Conservation (phyloP, 2,329 filamentous ascomycete species). For the Arthrobotrys pseudoclavata region DNA sequence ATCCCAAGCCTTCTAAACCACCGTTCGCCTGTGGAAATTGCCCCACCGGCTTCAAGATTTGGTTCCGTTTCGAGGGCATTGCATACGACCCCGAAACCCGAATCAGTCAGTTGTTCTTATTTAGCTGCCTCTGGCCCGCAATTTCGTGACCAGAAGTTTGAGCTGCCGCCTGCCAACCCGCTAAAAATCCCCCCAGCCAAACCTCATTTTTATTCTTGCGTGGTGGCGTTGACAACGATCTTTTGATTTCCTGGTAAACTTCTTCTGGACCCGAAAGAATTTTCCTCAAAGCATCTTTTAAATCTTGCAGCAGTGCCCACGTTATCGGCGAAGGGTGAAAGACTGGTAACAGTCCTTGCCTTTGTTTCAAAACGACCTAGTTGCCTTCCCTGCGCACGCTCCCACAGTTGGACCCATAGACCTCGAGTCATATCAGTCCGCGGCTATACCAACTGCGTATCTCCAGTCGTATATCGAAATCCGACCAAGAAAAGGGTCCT, state of each 20-base stretch:
- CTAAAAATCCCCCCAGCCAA: conserved; percentile 50
- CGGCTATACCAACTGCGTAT: conserved; percentile 50
- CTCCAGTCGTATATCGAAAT: conserved; percentile 38
- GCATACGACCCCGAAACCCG: conserved; percentile 54
- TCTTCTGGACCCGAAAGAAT: conserved; percentile 46
- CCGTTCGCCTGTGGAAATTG: conserved; percentile 60
- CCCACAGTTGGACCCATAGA: conserved; percentile 51
- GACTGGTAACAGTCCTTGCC: conserved; percentile 52
- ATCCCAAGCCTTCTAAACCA: conserved; percentile 50
- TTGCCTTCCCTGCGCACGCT: conserved; percentile 48
- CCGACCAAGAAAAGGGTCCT: conserved; percentile 7
- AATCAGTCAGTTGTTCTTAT: conserved; percentile 37
- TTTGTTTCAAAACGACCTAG: conserved; percentile 50
- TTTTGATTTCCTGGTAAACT: conserved; percentile 53
- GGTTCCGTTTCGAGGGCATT: conserved; percentile 58
- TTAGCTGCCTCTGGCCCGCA: conserved; percentile 56
- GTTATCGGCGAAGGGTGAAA: conserved; percentile 50
- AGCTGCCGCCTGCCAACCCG: conserved; percentile 54
- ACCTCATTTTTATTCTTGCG: conserved; percentile 34
- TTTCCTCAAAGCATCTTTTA: conserved; percentile 55
- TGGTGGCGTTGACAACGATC: conserved; percentile 57
- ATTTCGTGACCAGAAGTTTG: conserved; percentile 57
- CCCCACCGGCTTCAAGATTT: conserved; percentile 53
- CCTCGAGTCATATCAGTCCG: conserved; percentile 58
- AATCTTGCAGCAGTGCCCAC: conserved; percentile 54